A percentile compares a stretch with the other conserved stretches of the same genome.
Conservation (phyloP, 225 moss, liverwort and hornwort species). For the Anthoceros angustus region DNA sequence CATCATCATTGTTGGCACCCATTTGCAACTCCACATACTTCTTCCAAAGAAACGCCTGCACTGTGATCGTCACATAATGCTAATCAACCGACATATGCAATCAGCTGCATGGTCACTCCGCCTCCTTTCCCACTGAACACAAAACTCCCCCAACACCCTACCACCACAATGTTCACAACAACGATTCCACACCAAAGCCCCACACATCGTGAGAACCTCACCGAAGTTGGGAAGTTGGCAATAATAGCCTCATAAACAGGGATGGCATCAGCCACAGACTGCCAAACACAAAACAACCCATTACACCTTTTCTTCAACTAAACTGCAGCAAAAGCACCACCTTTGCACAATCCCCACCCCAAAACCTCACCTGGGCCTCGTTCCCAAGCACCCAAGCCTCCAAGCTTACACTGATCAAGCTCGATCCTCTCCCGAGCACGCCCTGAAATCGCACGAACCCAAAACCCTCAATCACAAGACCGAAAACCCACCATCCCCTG, state of each 20-base stretch:
- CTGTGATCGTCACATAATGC: neutral
- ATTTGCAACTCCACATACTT: constrained; percentile 80
- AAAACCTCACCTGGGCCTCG: constrained; percentile 50
- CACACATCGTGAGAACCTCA: neutral
- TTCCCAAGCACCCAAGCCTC: constrained; percentile 75
- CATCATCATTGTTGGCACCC: constrained; percentile 71
- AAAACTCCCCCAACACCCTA: too few species aligned
- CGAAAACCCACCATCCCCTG: too few species aligned
- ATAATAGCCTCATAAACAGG: neutral
- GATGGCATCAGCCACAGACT: neutral
- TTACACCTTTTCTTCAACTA: too few species aligned
- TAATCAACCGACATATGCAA: neutral
- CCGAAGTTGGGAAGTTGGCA: constrained; percentile 5
- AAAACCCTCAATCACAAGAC: too few species aligned
- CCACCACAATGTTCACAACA: neutral
- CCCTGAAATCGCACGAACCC: constrained; percentile 13
- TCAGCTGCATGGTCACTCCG: neutral
- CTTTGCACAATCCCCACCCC: too few species aligned
- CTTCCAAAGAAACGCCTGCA: constrained; percentile 81
- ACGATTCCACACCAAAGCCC: neutral
- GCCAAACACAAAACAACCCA: neutral
- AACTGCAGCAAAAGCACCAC: neutral
- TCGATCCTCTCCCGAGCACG: constrained; percentile 28
- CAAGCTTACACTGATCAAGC: constrained; percentile 43
- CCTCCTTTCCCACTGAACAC: neutral